Evolutionary conservation across 805 yeast species (phyloP), one percentile per base, ranked within the genome.

Genomic region (Saccharomycopsis fodiens): DNA sequence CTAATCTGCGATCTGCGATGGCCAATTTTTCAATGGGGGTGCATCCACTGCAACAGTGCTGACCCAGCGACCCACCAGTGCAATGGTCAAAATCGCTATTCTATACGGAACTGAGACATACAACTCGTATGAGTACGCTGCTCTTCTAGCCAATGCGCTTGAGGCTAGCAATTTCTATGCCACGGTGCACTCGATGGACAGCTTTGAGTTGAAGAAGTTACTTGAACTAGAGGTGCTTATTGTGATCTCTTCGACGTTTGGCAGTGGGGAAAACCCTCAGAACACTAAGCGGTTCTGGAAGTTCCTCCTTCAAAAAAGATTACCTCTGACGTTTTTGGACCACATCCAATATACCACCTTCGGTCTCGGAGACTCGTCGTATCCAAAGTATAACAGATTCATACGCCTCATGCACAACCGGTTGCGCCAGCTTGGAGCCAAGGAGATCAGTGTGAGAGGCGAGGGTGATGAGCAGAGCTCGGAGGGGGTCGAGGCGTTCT

Each of bases 31-130:
- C 29, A 25, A 25, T 25, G 29, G 29, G 29, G n/a, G n/a, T n/a
- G n/a, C n/a, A n/a, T n/a, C n/a, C n/a, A n/a, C n/a, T n/a, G n/a
- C n/a, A n/a, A n/a, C n/a, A n/a, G n/a, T n/a, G n/a, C n/a, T n/a
- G n/a, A n/a, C n/a, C n/a, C n/a, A n/a, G n/a, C n/a, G n/a, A n/a
- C n/a, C n/a, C n/a, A 25, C 29, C 17, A 32, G 20, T 7, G 25
- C 30, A 4, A 42, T 42, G 45, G 39, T 29, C 12, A 22, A 42
- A 34, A 67, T 84, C 8, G 76, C 78, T 16, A 75, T 93, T 4
- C 65, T 93, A 1, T 89, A 83, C 61, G 97, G 97, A 0, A 81
- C 96, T 1, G 97, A 89, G 58, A 85, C 97, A 0, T 97, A 97
- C 0, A 89, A 85, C 57, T 74, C 96, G 1, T 85, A 83, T 56